These are phyloP conservation scores for Xylaria multiplex DNA, from an alignment of 2,329 filamentous ascomycete genomes.

Conservation along the genomic window DNA sequence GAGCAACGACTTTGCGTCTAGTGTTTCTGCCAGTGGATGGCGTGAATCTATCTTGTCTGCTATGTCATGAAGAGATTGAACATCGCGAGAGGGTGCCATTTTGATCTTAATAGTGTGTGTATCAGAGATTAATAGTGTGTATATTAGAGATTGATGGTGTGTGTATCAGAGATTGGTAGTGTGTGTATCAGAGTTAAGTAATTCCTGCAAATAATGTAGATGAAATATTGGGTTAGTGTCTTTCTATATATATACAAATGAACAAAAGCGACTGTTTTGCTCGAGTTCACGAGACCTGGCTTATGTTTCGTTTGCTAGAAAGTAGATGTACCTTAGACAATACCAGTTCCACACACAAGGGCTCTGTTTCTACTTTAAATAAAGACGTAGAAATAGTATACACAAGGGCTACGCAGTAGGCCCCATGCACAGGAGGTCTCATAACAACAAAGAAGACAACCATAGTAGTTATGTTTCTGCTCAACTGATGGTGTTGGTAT, in stretches of 20 bases:
- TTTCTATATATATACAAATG: slow-evolving; percentile 11
- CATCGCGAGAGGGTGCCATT: slow-evolving; percentile 6
- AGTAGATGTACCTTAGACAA: slow-evolving; percentile 7
- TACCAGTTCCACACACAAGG: not conserved
- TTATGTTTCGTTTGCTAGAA: slow-evolving; percentile 5
- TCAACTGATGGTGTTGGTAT: too few species aligned
- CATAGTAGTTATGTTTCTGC: too few species aligned
- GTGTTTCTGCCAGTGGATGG: not conserved
- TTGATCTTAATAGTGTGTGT: slow-evolving; percentile 7
- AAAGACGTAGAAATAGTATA: not conserved
- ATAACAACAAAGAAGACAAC: too few species aligned
- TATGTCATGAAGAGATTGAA: too few species aligned
- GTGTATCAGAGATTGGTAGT: too few species aligned
- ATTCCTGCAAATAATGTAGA: too few species aligned
- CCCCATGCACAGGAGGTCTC: too few species aligned
- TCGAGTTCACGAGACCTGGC: not conserved
- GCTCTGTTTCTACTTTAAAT: not conserved
- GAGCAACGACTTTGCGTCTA: slow-evolving; percentile 9
- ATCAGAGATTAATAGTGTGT: too few species aligned
- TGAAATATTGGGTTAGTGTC: not conserved
- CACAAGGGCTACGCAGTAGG: too few species aligned
- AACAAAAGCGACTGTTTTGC: slow-evolving; percentile 8
- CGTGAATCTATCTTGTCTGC: too few species aligned
- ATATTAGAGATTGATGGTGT: too few species aligned
- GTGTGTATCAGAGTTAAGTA: too few species aligned